Conservation (phyloP, 2,329 filamentous ascomycete species). For the Aspergillus sp. region DNA sequence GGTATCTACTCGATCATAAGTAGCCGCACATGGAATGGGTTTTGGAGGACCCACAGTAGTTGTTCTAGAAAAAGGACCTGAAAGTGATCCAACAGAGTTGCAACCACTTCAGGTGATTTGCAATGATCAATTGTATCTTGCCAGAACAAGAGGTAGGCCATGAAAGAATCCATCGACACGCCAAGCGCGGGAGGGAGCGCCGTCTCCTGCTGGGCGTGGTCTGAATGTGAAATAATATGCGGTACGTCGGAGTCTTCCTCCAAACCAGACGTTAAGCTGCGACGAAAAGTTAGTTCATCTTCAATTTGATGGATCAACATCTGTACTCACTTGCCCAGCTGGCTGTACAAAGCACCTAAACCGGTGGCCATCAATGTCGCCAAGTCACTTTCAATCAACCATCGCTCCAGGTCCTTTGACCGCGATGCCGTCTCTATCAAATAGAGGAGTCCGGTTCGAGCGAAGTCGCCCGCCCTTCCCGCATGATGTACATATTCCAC, state of each 20-base stretch:
- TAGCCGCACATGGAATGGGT: neutral
- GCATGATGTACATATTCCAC: conserved; percentile 97
- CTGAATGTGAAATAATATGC: conserved; percentile 81
- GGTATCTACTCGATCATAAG: conserved; percentile 62
- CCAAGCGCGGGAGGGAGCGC: conserved; percentile 78
- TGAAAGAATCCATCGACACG: conserved; percentile 85
- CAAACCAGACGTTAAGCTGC: conserved; percentile 75
- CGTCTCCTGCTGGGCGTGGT: conserved; percentile 74
- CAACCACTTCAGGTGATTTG: conserved; percentile 84
- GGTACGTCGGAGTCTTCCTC: conserved; percentile 66
- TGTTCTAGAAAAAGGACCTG: conserved; percentile 96
- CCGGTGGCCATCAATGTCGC: conserved; percentile 97
- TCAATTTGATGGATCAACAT: neutral
- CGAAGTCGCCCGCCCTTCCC: conserved; percentile 92
- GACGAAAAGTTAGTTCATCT: neutral
- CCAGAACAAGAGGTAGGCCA: conserved; percentile 96
- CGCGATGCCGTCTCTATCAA: conserved; percentile 90
- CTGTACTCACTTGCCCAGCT: conserved; percentile 57
- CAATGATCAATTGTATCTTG: conserved; percentile 97
- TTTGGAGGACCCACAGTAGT: conserved; percentile 64
- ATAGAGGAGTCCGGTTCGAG: conserved; percentile 87
- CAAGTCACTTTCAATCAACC: conserved; percentile 95
- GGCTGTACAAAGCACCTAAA: conserved; percentile 73
- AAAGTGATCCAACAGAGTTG: conserved; percentile 92
- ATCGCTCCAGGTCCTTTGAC: conserved; percentile 80